These are phyloP conservation scores for Huiozyma sinensis DNA, from an alignment of 805 yeast genomes.

Conservation along the genomic window DNA sequence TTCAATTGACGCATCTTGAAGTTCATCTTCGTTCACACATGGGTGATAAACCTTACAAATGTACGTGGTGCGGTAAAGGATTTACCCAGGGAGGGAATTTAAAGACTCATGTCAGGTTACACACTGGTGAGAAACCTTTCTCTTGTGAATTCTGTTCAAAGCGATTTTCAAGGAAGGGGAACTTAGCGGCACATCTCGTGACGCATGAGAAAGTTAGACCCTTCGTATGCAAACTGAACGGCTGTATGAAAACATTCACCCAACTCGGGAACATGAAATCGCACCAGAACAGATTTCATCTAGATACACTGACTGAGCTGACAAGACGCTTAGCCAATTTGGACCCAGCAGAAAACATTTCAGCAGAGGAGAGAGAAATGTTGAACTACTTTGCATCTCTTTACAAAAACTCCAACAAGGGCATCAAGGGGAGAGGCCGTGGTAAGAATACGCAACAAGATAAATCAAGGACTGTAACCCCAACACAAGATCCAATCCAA, in stretches of 20 bases:
- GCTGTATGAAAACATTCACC: conserved; percentile 75
- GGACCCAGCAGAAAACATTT: conserved; percentile 38
- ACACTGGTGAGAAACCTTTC: conserved; percentile 89
- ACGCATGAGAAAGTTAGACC: conserved; percentile 78
- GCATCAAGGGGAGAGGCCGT: conserved; percentile 32
- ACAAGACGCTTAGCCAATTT: conserved; percentile 58
- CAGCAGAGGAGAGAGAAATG: conserved; percentile 54
- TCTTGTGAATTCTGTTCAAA: conserved; percentile 67
- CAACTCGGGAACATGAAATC: conserved; percentile 91
- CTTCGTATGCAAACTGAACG: conserved; percentile 65
- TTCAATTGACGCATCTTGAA: conserved; percentile 82
- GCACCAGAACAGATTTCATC: conserved; percentile 85
- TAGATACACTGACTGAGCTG: conserved; percentile 53
- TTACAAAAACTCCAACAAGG: conserved; percentile 81
- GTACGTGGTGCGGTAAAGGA: conserved; percentile 65
- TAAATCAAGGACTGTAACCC: too few species aligned
- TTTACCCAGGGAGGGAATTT: conserved; percentile 89
- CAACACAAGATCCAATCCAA: conserved; percentile 2
- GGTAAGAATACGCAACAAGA: background rate
- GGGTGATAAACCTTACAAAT: conserved; percentile 75
- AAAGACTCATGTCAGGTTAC: conserved; percentile 73
- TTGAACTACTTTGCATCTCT: conserved; percentile 69
- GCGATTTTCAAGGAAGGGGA: conserved; percentile 81
- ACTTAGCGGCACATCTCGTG: conserved; percentile 75
- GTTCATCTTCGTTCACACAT: conserved; percentile 84